Evolutionary conservation across 768 basidiomycete genomes (phyloP).

Genomic region (Collybia sp.): DNA sequence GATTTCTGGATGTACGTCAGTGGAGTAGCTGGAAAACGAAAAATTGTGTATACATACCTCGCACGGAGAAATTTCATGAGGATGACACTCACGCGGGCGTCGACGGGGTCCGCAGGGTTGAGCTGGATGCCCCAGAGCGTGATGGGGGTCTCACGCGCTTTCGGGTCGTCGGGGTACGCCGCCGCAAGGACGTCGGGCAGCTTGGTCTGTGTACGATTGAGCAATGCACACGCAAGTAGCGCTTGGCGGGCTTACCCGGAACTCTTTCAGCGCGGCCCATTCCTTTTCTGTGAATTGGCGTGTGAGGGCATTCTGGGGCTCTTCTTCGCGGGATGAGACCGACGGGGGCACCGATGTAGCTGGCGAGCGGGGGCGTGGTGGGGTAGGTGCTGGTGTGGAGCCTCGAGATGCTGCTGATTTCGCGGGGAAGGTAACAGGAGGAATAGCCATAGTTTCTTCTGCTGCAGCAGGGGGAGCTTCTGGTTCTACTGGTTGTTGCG

Average conservation of each 20-base stretch:
- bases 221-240: constrained; percentile 1
- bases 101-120: constrained; percentile 48
- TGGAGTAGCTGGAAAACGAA: neutral
- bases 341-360: no score
- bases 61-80: constrained; percentile 82
- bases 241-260: constrained; percentile 43
- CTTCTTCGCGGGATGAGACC: constrained; percentile 14
- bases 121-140: constrained; percentile 70
- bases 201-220: constrained; percentile 20
- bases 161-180: constrained; percentile 55
- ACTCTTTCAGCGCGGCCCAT: constrained; percentile 63
- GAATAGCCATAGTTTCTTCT: no score
- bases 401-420: no score
- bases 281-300: constrained; percentile 66
- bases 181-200: constrained; percentile 52
- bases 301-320: constrained; percentile 70
- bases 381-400: no score
- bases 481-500: no score
- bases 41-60: constrained; percentile 33
- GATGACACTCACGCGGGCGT: constrained; percentile 69
- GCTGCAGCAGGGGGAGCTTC: no score
- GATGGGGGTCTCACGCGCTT: constrained; percentile 46
- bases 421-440: no score
- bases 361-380: no score
- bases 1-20: constrained; percentile 30